Evolutionary conservation across 352 stramenopile genomes (phyloP).

Genomic region (Phytophthora kernoviae): DNA sequence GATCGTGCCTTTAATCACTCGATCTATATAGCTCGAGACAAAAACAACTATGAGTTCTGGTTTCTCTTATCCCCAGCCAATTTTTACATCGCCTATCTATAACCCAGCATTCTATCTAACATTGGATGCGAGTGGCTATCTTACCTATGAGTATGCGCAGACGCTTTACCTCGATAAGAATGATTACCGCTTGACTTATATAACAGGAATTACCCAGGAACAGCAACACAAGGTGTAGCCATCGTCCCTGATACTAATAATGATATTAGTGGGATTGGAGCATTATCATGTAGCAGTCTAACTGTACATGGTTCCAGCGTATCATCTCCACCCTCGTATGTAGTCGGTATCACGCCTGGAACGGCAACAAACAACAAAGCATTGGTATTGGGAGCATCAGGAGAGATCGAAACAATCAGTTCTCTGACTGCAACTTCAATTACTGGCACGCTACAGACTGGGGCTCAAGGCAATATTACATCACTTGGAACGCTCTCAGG

Average conservation of each 20-base stretch:
- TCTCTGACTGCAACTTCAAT: too few relatives aligned
- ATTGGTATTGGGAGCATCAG: background rate
- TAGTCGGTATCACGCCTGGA: background rate
- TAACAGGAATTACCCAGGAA: background rate
- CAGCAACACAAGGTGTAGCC: too few relatives aligned
- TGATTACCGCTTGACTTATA: background rate
- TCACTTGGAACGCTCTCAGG: too few relatives aligned
- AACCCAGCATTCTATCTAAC: conserved; percentile 10
- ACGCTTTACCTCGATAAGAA: background rate
- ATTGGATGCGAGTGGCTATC: background rate
- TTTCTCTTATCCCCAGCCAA: conserved; percentile 8
- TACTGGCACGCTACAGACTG: too few relatives aligned
- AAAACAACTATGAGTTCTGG: conserved; percentile 13
- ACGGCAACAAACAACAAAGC: background rate
- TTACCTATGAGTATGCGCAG: conserved; percentile 2
- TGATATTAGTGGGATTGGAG: too few relatives aligned
- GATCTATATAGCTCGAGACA: conserved; percentile 7
- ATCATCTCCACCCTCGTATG: too few relatives aligned
- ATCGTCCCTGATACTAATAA: too few relatives aligned
- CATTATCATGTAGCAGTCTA: too few relatives aligned
- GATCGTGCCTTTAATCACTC: background rate
- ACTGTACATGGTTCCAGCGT: too few relatives aligned
- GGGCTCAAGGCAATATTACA: too few relatives aligned
- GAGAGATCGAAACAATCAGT: too few relatives aligned
- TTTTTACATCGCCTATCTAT: conserved; percentile 4